Evolutionary conservation across 106 monocot species (phyloP).

Genomic region (Gastrodia elata): DNA sequence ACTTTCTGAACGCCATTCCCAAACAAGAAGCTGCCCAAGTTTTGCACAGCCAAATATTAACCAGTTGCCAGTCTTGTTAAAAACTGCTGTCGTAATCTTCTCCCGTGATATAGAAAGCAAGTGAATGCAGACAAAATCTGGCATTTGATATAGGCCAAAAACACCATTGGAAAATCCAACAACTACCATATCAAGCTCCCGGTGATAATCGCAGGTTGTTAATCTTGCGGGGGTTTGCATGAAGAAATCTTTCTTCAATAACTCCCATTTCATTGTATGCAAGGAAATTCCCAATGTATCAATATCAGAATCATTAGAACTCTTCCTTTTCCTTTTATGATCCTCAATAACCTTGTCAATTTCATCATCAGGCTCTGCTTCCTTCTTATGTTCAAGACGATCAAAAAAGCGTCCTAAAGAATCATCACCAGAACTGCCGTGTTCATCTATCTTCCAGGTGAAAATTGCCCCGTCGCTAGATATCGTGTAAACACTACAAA

Average conservation of each 20-base stretch:
- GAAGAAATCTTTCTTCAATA: constrained; percentile 89
- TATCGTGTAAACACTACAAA: constrained; percentile 47
- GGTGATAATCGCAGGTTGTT: constrained; percentile 91
- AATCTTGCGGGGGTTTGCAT: constrained; percentile 69
- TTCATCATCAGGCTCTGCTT: background rate
- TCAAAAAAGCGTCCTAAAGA: constrained; percentile 8
- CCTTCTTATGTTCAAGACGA: constrained; percentile 8
- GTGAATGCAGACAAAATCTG: constrained; percentile 91
- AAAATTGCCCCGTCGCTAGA: constrained; percentile 82
- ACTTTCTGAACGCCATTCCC: constrained; percentile 99
- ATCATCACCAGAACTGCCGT: constrained; percentile 7
- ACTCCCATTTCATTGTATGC: constrained; percentile 51
- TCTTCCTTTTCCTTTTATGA: constrained; percentile 12
- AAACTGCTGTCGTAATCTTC: constrained; percentile 87
- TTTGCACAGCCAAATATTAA: constrained; percentile 92
- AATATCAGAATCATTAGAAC: background rate
- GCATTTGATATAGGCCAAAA: constrained; percentile 98
- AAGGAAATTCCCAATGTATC: constrained; percentile 11
- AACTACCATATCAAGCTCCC: constrained; percentile 87
- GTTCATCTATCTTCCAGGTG: constrained; percentile 57
- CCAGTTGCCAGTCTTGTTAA: constrained; percentile 85
- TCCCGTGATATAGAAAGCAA: constrained; percentile 82
- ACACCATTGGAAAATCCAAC: constrained; percentile 94
- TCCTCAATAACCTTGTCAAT: background rate
- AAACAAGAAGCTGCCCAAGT: constrained; percentile 93